A percentile compares a stretch with the other conserved stretches of the same genome.
These are phyloP conservation scores for Breviolum minutum DNA, from an alignment of 73 alveolate genomes.

Conservation along the genomic window DNA sequence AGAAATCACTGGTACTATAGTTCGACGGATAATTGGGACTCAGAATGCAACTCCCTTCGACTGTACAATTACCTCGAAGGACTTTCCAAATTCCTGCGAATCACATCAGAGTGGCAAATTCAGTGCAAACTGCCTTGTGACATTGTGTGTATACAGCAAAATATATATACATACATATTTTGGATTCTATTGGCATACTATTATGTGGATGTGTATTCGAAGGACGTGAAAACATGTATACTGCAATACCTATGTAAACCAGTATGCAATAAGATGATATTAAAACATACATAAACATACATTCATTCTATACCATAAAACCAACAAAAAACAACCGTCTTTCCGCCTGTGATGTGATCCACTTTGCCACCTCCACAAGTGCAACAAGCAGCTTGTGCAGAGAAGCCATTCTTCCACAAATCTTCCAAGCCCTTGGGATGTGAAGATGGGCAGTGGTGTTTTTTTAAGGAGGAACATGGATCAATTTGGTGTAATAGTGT, in stretches of 20 bases:
- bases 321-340: no score
- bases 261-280: no score
- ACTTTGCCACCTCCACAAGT: slow-evolving; percentile 72
- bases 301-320: no score
- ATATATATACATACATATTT: no score
- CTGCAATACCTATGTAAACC: no score
- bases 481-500: neutral
- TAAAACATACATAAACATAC: no score
- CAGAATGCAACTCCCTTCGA: slow-evolving; percentile 45
- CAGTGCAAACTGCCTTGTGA: no score
- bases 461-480: neutral
- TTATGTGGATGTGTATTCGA: no score
- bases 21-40: slow-evolving; percentile 70
- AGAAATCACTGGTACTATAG: slow-evolving; percentile 9
- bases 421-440: slow-evolving; percentile 44
- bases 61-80: slow-evolving; percentile 27
- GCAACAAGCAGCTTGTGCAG: slow-evolving; percentile 62
- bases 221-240: no score
- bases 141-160: no score
- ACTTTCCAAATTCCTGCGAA: slow-evolving; percentile 56
- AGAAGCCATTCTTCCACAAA: slow-evolving; percentile 13
- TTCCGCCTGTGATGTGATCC: neutral
- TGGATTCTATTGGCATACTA: no score
- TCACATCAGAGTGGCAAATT: no score
- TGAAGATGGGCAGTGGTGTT: neutral